Evolutionary conservation across 768 basidiomycete species (phyloP).

Genomic region (Lentinus tigrinus): DNA sequence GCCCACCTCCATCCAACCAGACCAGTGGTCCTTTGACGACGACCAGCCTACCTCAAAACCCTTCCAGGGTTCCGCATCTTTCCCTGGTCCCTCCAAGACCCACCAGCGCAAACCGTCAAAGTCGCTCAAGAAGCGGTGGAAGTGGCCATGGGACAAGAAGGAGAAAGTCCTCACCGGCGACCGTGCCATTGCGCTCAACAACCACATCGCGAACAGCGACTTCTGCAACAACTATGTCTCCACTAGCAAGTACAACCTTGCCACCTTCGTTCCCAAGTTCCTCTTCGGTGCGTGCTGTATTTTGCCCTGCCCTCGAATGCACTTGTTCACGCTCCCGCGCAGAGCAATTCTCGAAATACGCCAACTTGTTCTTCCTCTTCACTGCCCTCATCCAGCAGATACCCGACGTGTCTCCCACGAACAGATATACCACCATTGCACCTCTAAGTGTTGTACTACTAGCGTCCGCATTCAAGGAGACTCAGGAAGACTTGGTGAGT

Average conservation of each 20-base stretch:
- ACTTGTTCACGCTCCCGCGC: slow-evolving; percentile 16
- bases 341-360: slow-evolving; percentile 99
- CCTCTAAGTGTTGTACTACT: slow-evolving; percentile 87
- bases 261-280: slow-evolving; percentile 91
- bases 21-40: slow-evolving; percentile 76
- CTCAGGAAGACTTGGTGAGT: slow-evolving; percentile 89
- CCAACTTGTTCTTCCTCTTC: slow-evolving; percentile 98
- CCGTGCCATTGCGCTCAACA: slow-evolving; percentile 82
- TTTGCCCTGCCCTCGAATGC: background rate
- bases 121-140: slow-evolving; percentile 48
- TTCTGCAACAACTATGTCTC: slow-evolving; percentile 83
- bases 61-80: slow-evolving; percentile 32
- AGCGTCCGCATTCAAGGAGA: slow-evolving; percentile 94
- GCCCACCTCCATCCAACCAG: slow-evolving; percentile 47
- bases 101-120: slow-evolving; percentile 15
- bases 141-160: slow-evolving; percentile 84
- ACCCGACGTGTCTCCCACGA: slow-evolving; percentile 95
- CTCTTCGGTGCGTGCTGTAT: slow-evolving; percentile 62
- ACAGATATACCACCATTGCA: slow-evolving; percentile 90
- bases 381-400: slow-evolving; percentile 98
- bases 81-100: slow-evolving; percentile 38
- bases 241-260: slow-evolving; percentile 92
- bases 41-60: slow-evolving; percentile 35
- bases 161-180: slow-evolving; percentile 66
- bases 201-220: slow-evolving; percentile 59